These are phyloP conservation scores for Metschnikowia orientalis DNA, from an alignment of 805 yeast genomes.

Conservation along the genomic window DNA sequence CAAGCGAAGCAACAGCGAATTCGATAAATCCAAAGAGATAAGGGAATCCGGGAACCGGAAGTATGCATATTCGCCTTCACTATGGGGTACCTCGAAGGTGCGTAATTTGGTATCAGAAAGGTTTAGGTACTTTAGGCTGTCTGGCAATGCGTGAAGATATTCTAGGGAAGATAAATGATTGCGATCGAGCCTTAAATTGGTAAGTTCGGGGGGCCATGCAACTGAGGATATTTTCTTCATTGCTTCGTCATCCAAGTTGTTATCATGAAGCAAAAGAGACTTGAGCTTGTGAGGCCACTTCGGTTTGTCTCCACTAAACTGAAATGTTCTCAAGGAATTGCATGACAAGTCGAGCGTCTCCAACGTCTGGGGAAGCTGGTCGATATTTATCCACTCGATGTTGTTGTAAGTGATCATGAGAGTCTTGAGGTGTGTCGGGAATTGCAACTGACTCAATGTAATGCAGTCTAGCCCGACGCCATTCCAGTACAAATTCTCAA, in stretches of 20 bases:
- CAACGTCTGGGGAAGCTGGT: slow-evolving; percentile 25
- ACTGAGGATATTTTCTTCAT: slow-evolving; percentile 16
- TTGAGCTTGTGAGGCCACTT: slow-evolving; percentile 27
- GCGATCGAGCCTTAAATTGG: slow-evolving; percentile 21
- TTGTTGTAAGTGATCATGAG: slow-evolving; percentile 33
- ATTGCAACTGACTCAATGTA: slow-evolving; percentile 8
- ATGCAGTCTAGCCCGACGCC: slow-evolving; percentile 20
- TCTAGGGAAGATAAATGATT: slow-evolving; percentile 22
- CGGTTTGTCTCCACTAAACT: slow-evolving; percentile 4
- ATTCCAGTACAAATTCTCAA: slow-evolving; percentile 31
- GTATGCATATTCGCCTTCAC: slow-evolving; percentile 13
- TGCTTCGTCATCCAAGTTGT: slow-evolving; percentile 18
- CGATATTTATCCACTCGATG: slow-evolving; percentile 20
- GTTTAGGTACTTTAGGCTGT: slow-evolving; percentile 22
- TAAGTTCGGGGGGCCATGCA: slow-evolving; percentile 24
- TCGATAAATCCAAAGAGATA: slow-evolving; percentile 19
- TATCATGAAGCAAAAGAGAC: slow-evolving; percentile 22
- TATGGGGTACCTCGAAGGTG: slow-evolving; percentile 13
- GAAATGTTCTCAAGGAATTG: slow-evolving; percentile 19
- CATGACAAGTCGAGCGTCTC: slow-evolving; percentile 28
- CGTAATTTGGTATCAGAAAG: slow-evolving; percentile 22
- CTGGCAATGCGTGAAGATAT: slow-evolving; percentile 19
- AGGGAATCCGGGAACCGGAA: slow-evolving; percentile 29
- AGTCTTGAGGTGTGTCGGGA: slow-evolving; percentile 24
- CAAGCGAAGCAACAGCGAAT: slow-evolving; percentile 14